Conservation (phyloP, 441 rosid species). For the Jatropha podagrica region DNA sequence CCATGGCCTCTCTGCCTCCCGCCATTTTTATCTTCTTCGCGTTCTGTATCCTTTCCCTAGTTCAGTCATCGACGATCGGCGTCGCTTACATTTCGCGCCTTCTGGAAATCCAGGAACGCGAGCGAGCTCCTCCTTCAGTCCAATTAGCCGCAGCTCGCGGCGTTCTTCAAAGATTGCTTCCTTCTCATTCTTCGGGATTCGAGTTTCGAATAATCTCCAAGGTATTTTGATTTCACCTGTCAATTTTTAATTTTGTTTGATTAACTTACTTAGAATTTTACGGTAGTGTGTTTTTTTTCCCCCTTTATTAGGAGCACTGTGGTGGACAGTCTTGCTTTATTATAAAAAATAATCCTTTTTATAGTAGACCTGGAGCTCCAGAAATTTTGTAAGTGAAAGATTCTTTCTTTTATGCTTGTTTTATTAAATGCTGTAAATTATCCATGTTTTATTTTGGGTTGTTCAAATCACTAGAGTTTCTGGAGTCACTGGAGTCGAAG, state of each 20-base stretch:
- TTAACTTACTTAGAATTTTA: not conserved
- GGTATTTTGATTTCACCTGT: slow-evolving; percentile 26
- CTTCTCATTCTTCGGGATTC: slow-evolving; percentile 53
- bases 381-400: slow-evolving; percentile 51
- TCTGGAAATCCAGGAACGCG: slow-evolving; percentile 62
- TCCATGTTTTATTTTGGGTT: slow-evolving; percentile 6
- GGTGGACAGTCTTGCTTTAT: slow-evolving; percentile 57
- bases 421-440: not conserved
- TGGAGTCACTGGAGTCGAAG: slow-evolving; percentile 67
- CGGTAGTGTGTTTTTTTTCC: no score
- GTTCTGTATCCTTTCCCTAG: slow-evolving; percentile 13
- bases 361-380: slow-evolving; percentile 31
- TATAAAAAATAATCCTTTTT: slow-evolving; percentile 46
- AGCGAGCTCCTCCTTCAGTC: slow-evolving; percentile 57
- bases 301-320: slow-evolving; percentile 47
- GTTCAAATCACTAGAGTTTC: slow-evolving; percentile 42
- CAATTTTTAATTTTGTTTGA: not conserved
- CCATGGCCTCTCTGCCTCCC: slow-evolving; percentile 19
- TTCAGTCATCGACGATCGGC: slow-evolving; percentile 52
- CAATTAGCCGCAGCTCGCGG: slow-evolving; percentile 58
- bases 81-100: slow-evolving; percentile 54
- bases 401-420: not conserved
- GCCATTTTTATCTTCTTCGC: slow-evolving; percentile 17
- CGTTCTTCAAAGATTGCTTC: slow-evolving; percentile 57
- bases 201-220: slow-evolving; percentile 54